Evolutionary conservation across 2,329 filamentous ascomycete genomes (phyloP), one percentile per base, ranked within the genome.

Genomic region (Blumeria hordei): DNA sequence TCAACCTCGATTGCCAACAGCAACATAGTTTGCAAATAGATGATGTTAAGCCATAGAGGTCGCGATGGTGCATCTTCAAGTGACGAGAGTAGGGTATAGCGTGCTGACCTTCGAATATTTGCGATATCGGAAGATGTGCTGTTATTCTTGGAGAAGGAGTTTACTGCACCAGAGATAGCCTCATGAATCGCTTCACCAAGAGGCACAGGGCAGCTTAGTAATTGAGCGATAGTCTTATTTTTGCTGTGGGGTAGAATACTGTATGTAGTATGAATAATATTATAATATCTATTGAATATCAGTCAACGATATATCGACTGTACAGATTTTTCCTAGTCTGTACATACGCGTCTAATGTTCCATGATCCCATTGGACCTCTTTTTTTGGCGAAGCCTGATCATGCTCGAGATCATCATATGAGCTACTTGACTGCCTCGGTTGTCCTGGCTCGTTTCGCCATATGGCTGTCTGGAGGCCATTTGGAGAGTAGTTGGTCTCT

Each of bases 1-100:
- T 83, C 80, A 1, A 78, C 75, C 58, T 82, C 79, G 33, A 85
- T 74, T 11, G 76, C 74, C 63, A 85, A 72, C 50, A 87, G 69
- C 37, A 85, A 68, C 41, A 85, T 68, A 0, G 77, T 78, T 62
- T 85, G 82, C 6, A 84, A 71, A 62, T 82, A 78, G 0, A 84
- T 62, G 10, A 74, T 60, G 63, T 72, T 70, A 57, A 70, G 64
- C 55, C 68, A 62, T 36, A 67, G 64, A 9, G 68, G 67, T 55
- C 69, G 68, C 37, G 64, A 63, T 43, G 67, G 62, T 10, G 67
- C 63, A 56, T 67, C 68, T 58, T 74, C 72, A 57, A 70, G 70
- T 52, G 72, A 69, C 44, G 69, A 69, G 28, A 67, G 62, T 9
- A 69, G 63, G 4, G 72, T 63, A 44, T 73, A 63, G 50, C 71